These are phyloP conservation scores for Colletotrichum gigasporum DNA, from an alignment of 2,329 filamentous ascomycete genomes.

Conservation along the genomic window DNA sequence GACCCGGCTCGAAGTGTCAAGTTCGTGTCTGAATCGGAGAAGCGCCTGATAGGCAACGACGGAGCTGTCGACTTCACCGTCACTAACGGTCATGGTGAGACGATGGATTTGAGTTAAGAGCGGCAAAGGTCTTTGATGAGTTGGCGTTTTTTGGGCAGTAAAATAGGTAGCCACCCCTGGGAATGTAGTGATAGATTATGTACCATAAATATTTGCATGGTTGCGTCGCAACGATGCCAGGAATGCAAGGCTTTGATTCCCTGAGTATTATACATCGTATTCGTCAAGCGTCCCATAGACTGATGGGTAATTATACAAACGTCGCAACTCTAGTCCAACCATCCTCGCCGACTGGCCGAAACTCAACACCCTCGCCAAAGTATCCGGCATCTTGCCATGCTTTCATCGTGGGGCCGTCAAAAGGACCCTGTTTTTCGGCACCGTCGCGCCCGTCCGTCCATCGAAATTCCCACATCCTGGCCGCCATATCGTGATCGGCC, in stretches of 20 bases:
- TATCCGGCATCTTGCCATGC: slow-evolving; percentile 94
- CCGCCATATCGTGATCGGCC: slow-evolving; percentile 37
- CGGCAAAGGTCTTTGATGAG: slow-evolving; percentile 7
- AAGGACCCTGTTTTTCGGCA: slow-evolving; percentile 84
- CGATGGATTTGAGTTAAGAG: slow-evolving; percentile 56
- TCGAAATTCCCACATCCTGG: slow-evolving; percentile 84
- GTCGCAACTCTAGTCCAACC: slow-evolving; percentile 62
- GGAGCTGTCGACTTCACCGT: slow-evolving; percentile 79
- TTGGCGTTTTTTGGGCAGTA: slow-evolving; percentile 30
- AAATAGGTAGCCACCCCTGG: slow-evolving; percentile 24
- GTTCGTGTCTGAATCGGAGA: slow-evolving; percentile 91
- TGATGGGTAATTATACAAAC: slow-evolving; percentile 49
- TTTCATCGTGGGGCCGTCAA: slow-evolving; percentile 84
- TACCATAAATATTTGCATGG: slow-evolving; percentile 30
- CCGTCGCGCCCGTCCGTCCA: slow-evolving; percentile 91
- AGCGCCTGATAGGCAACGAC: slow-evolving; percentile 88
- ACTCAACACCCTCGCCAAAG: slow-evolving; percentile 90
- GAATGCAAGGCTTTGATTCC: slow-evolving; percentile 25
- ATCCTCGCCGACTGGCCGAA: slow-evolving; percentile 67
- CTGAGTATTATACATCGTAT: not conserved
- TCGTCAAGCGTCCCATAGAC: not conserved
- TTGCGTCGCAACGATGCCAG: slow-evolving; percentile 25
- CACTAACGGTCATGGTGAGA: slow-evolving; percentile 62
- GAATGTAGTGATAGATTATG: slow-evolving; percentile 32
- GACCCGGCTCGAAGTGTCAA: slow-evolving; percentile 88